Percentiles rank a stretch among this genome's conserved stretches.
phyloP scores from a whole-genome alignment of 1,139 yeast genomes.

The Magnusiomyces tetraspermus region DNA sequence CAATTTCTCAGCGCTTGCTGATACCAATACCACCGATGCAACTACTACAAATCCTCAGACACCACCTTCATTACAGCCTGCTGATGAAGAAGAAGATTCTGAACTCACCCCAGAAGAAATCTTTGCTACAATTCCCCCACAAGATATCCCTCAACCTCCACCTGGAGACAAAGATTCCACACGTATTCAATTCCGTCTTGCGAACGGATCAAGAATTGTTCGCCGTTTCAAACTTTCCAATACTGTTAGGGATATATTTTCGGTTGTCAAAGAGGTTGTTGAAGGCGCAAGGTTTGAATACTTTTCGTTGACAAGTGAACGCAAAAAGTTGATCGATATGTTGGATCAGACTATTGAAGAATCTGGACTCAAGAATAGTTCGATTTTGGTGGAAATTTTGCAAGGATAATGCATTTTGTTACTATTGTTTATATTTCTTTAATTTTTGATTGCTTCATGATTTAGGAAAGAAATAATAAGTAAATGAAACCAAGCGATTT shows the following conservation, averaged over 20 bases:
- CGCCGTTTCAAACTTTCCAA: constrained; percentile 56
- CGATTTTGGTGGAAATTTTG: constrained; percentile 55
- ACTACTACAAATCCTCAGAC: too few relatives aligned
- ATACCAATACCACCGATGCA: too few relatives aligned
- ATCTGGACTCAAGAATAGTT: constrained; percentile 74
- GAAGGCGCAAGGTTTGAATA: constrained; percentile 41
- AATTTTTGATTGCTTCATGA: too few relatives aligned
- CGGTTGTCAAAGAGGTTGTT: constrained; percentile 44
- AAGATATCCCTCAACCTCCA: constrained; percentile 53
- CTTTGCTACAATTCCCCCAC: constrained; percentile 41
- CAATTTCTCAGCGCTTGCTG: too few relatives aligned
- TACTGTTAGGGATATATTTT: constrained; percentile 51
- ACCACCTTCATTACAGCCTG: too few relatives aligned
- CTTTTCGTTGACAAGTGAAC: constrained; percentile 52
- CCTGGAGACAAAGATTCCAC: constrained; percentile 50
- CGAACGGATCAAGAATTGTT: constrained; percentile 77
- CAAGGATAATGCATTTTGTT: constrained; percentile 15
- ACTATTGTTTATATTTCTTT: too few relatives aligned
- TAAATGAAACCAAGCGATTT: too few relatives aligned
- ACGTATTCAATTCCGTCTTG: constrained; percentile 77
- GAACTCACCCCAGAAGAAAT: constrained; percentile 26
- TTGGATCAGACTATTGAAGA: constrained; percentile 55
- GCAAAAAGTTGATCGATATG: constrained; percentile 55
- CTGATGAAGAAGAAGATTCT: constrained; percentile 10
- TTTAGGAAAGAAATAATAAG: too few relatives aligned